Evolutionary conservation across 2,329 filamentous ascomycete species (phyloP), one percentile per base, ranked within the genome.

Genomic region (Xylariaceae sp.): DNA sequence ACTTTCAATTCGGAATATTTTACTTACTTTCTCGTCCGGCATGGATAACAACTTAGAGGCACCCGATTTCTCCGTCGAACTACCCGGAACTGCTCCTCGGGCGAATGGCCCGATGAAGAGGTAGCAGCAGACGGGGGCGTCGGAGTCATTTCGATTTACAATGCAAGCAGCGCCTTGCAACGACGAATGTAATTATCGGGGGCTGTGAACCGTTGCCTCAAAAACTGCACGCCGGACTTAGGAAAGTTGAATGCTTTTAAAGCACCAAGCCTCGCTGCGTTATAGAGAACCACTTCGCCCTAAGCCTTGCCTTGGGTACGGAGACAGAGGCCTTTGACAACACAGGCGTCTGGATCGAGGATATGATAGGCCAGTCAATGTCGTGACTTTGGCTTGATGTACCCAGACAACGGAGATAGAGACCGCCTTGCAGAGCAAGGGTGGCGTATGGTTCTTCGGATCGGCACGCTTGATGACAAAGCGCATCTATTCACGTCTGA

Each of bases 1-100:
- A 58, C 48, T 48, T 48, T 40, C 22, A 39, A 51, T 42, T 41
- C 50, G 39, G 34, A 28, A 28, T 28, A 7, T 28, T 28, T 28
- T 4, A 69, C 80, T 75, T 75, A 94, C 89, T 97, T 97, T 75
- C 92, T 86, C 64, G 92, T 89, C 67, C 93, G 82, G 71, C 93
- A 97, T 31, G 92, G 90, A 60, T 87, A 89, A 70, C 93, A 97
- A 65, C 91, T 97, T 45, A 97, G 78, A 43, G 93, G 93, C 14
- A 97, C 87, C 54, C 93, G 81, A 66, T 97, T 97, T 69, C 93
- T 84, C 75, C 95, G 96, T 60, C 93, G 86, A 54, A 97, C 89
- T 46, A 97, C 87, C 62, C 90, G 84, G 66, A 89, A 96, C 60
- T 93, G 88, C 48, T 89, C 84, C 69, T 96, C 90, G 33, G 92